Percentiles rank a stretch among this genome's conserved stretches.
These are phyloP conservation scores for Raffaelea deltoideospora DNA, from an alignment of 2,329 filamentous ascomycete genomes.

Conservation along the genomic window DNA sequence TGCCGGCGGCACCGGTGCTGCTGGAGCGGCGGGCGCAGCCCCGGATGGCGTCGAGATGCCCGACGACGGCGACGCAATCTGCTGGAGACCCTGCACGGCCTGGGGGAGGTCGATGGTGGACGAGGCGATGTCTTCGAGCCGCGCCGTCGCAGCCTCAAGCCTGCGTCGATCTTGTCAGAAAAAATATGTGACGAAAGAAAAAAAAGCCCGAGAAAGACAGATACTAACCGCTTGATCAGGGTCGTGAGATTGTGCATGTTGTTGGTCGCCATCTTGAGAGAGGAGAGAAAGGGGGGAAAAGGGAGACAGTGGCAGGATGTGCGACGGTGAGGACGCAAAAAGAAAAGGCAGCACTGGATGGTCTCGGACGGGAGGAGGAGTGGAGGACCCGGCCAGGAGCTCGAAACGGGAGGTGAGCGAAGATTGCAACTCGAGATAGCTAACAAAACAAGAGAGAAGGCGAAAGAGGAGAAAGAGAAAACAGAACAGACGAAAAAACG, in stretches of 20 bases:
- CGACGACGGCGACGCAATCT: slow-evolving; percentile 18
- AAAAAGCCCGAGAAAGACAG: neutral
- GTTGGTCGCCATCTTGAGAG: slow-evolving; percentile 49
- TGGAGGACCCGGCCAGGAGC: too few relatives aligned
- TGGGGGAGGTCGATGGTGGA: slow-evolving; percentile 48
- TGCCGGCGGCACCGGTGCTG: slow-evolving; percentile 16
- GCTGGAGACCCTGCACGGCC: slow-evolving; percentile 29
- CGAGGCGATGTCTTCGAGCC: slow-evolving; percentile 89
- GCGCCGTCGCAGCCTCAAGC: slow-evolving; percentile 90
- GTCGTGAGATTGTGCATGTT: slow-evolving; percentile 96
- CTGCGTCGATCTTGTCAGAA: slow-evolving; percentile 51
- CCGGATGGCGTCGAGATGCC: slow-evolving; percentile 18
- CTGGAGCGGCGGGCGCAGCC: slow-evolving; percentile 15
- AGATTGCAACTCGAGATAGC: too few relatives aligned
- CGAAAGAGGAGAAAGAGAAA: too few relatives aligned
- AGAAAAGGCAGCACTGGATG: too few relatives aligned
- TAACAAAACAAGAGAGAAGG: too few relatives aligned
- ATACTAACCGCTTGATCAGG: slow-evolving; percentile 83
- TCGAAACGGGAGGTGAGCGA: too few relatives aligned
- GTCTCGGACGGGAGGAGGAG: too few relatives aligned
- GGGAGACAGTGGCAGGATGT: too few relatives aligned
- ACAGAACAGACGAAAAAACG: too few relatives aligned
- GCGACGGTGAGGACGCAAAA: neutral
- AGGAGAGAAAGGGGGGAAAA: neutral
- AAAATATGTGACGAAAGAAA: neutral